Percentiles rank a stretch among this genome's conserved stretches.
Evolutionary conservation across 1,284 basidiomycete genomes (phyloP).

Genomic region (Cutaneotrichosporon sp.): DNA sequence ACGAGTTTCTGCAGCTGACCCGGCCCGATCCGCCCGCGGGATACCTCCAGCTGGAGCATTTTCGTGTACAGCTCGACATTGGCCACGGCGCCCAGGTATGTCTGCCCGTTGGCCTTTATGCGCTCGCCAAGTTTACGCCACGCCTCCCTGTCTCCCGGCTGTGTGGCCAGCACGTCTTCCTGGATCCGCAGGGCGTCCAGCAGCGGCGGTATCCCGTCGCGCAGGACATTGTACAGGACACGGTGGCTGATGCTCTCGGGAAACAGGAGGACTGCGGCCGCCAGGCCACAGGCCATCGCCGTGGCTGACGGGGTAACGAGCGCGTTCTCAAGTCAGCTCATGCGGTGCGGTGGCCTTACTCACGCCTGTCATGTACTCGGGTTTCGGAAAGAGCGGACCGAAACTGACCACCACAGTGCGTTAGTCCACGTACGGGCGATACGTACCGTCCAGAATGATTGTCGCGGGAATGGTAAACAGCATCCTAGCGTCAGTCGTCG

Average conservation of each 20-base stretch:
- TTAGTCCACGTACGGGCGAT: conserved; percentile 1
- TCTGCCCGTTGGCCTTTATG: conserved; percentile 21
- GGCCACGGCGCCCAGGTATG: conserved; percentile 27
- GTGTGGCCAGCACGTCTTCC: conserved; percentile 28
- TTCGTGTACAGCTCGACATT: conserved; percentile 30
- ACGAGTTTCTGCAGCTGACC: conserved; percentile 42
- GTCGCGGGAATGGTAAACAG: conserved; percentile 57
- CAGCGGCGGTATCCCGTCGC: conserved; percentile 35
- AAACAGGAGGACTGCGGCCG: conserved; percentile 60
- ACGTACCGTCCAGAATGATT: conserved; percentile 39
- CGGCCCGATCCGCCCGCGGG: conserved; percentile 46
- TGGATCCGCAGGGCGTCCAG: conserved; percentile 39
- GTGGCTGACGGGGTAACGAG: conserved; percentile 58
- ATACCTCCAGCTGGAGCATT: conserved; percentile 49
- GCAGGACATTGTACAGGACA: conserved; percentile 28
- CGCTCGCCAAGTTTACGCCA: too few species aligned
- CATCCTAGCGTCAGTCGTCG: conserved; percentile 23
- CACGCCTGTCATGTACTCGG: too few species aligned
- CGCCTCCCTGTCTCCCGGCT: too few species aligned
- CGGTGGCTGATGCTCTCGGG: conserved; percentile 64
- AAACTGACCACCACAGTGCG: too few species aligned
- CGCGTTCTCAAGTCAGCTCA: conserved; percentile 53
- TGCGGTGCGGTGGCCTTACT: conserved; percentile 27
- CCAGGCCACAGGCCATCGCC: conserved; percentile 60
- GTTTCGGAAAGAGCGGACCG: too few species aligned